phyloP scores from a whole-genome alignment of 306 rosid species.

The Trichosanthes cucumerina region DNA sequence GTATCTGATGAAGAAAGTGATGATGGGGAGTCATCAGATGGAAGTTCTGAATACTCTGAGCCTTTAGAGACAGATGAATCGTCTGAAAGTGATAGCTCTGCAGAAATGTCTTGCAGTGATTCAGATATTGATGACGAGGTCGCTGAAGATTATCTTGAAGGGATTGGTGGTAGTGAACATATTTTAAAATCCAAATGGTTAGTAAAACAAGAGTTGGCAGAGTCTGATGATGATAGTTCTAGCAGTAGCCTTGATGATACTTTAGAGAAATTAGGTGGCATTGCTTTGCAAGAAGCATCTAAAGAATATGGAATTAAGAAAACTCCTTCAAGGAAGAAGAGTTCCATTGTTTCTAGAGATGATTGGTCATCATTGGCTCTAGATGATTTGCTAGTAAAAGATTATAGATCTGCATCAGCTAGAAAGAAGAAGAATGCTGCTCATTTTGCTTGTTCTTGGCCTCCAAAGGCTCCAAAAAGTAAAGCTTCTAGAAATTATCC shows the following conservation, averaged over 20 bases:
- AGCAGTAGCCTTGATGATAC: slow-evolving; percentile 46
- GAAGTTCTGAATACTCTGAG: slow-evolving; percentile 26
- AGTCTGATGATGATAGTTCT: slow-evolving; percentile 46
- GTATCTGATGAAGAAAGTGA: slow-evolving; percentile 52
- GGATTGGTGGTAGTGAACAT: slow-evolving; percentile 74
- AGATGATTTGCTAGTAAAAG: slow-evolving; percentile 54
- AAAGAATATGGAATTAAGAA: slow-evolving; percentile 56
- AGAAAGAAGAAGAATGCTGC: slow-evolving; percentile 50
- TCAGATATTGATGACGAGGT: slow-evolving; percentile 79
- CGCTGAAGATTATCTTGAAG: slow-evolving; percentile 77
- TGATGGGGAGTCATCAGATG: slow-evolving; percentile 28
- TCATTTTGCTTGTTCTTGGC: slow-evolving; percentile 65
- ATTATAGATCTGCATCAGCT: slow-evolving; percentile 34
- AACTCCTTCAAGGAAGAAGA: slow-evolving; percentile 35
- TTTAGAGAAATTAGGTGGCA: slow-evolving; percentile 57
- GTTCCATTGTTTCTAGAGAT: slow-evolving; percentile 13
- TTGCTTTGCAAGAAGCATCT: slow-evolving; percentile 75
- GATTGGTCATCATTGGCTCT: slow-evolving; percentile 24
- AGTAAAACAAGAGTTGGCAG: slow-evolving; percentile 38
- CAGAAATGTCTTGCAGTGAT: slow-evolving; percentile 53
- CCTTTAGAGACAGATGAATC: slow-evolving; percentile 32
- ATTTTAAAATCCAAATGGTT: slow-evolving; percentile 68
- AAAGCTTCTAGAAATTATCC: slow-evolving; percentile 49
- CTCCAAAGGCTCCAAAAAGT: slow-evolving; percentile 49
- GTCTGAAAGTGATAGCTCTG: slow-evolving; percentile 50